Base-by-base conservation (phyloP, 1,284 basidiomycete species). In the Filobasidium uniguttulatum region DNA sequence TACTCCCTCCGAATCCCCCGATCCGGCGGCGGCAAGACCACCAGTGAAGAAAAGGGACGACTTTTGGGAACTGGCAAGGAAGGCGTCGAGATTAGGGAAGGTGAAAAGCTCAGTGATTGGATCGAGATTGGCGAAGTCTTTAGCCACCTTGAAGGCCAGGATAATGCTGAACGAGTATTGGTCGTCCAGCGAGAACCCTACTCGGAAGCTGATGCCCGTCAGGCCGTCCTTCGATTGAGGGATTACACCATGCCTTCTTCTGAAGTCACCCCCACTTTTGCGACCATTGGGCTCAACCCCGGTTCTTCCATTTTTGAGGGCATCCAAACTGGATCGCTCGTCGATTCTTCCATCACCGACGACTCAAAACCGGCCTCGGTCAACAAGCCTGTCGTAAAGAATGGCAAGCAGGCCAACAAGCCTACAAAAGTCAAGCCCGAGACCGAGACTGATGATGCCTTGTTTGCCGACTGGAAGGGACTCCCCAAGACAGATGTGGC, bases 231-330 rank as follows among this genome's bases (percentile, higher is more conserved):
- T 40, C 66, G 73, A 28, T 62, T 75, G 33, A 63, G 72, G 43
- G 74, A 76, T 52, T 67, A 73, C 50, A 64, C 65, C 43, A 62
- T 70, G 46, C 67, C 67, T 26, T 61, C 67, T n/a, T 69, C 70
- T 29, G 60, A 67, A 8, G 60, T 63, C 20, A 62, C 65, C 35
- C 61, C 70, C 36, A 67, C 69, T 45, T 59, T 62, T 14, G 59
- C 70, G 10, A 63, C 65, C 17, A 57, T 70, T 51, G 72, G 68
- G 26, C 57, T 75, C 43, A 65, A 68, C 41, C 63, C 72, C 30
- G 74, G 70, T 19, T 51, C 72, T 9, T 70, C 67, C 46, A 70
- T 75, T 49, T 73, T 73, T 51, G 74, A 75, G 55, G 66, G 68
- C 30, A 68, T 74, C 46, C 64, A 66, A 22, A 69, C 72, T 53